These are phyloP conservation scores for Fonsecaea pedrosoi DNA, from an alignment of 2,329 filamentous ascomycete genomes.

Conservation along the genomic window DNA sequence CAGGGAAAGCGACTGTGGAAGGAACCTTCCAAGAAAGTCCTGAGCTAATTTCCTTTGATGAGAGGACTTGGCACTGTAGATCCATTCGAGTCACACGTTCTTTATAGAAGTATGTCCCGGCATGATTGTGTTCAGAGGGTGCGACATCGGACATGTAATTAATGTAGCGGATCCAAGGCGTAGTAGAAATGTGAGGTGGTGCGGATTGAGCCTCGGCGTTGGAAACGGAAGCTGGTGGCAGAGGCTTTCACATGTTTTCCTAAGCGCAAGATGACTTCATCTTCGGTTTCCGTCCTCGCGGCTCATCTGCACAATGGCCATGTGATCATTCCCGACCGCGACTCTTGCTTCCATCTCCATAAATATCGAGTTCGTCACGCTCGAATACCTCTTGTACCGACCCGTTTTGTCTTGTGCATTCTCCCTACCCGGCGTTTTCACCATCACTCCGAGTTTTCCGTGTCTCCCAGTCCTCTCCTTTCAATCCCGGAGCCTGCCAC, in stretches of 20 bases:
- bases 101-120: too few species aligned
- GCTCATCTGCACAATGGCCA: constrained; percentile 14
- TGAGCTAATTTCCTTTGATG: too few species aligned
- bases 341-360: constrained; percentile 5
- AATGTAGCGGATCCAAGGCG: background rate
- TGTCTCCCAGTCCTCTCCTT: constrained; percentile 4
- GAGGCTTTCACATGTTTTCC: constrained; percentile 29
- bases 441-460: background rate
- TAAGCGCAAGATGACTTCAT: constrained; percentile 31
- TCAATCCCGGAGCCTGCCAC: constrained; percentile 32
- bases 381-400: background rate
- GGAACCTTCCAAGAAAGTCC: too few species aligned
- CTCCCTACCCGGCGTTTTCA: background rate
- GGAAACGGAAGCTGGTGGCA: too few species aligned
- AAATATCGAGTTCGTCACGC: constrained; percentile 8
- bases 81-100: too few species aligned
- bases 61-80: too few species aligned
- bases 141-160: too few species aligned
- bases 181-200: background rate
- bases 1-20: too few species aligned
- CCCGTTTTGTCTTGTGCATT: background rate
- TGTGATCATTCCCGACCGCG: constrained; percentile 26
- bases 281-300: constrained; percentile 17
- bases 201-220: constrained; percentile 23
- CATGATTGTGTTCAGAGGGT: background rate